Conservation (phyloP, 2,329 filamentous ascomycete species). For the Aspergillus uvarum region DNA sequence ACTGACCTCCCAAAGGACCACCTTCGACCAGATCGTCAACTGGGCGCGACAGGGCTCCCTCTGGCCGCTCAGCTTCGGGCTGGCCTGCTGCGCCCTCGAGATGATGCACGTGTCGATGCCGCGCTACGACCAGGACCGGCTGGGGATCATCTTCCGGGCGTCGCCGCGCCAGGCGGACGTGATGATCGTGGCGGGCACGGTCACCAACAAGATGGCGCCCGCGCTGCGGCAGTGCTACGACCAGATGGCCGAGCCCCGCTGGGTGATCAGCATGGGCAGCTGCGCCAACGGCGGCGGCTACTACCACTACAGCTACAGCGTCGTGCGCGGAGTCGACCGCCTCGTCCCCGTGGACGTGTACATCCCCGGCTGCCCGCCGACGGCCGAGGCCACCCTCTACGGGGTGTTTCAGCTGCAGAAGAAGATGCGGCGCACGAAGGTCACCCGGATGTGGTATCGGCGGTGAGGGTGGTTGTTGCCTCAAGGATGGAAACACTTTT, state of each 20-base stretch:
- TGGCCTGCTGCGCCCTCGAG: conserved; percentile 85
- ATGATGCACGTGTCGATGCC: conserved; percentile 92
- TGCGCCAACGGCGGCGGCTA: conserved; percentile 84
- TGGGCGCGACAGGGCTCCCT: conserved; percentile 82
- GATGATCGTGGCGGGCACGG: conserved; percentile 87
- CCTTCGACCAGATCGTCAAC: conserved; percentile 51
- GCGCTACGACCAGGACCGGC: conserved; percentile 82
- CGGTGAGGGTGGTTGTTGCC: not conserved
- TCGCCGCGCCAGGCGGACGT: conserved; percentile 86
- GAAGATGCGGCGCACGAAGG: conserved; percentile 63
- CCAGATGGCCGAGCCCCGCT: conserved; percentile 89
- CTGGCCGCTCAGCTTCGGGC: conserved; percentile 86
- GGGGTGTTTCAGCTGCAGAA: conserved; percentile 73
- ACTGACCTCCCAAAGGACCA: conserved; percentile 2
- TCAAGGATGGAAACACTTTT: too few relatives aligned
- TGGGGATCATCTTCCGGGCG: conserved; percentile 86
- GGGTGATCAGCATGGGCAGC: conserved; percentile 82
- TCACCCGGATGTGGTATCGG: conserved; percentile 54
- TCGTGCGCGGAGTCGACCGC: conserved; percentile 72
- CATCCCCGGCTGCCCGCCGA: conserved; percentile 68
- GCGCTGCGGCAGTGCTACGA: conserved; percentile 87
- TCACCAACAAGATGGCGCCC: conserved; percentile 94
- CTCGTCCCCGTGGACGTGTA: conserved; percentile 79
- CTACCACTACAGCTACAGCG: conserved; percentile 82
- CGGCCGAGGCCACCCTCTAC: conserved; percentile 54